Conservation (phyloP, 1,139 yeast species). For the Taiozyma onychis region DNA sequence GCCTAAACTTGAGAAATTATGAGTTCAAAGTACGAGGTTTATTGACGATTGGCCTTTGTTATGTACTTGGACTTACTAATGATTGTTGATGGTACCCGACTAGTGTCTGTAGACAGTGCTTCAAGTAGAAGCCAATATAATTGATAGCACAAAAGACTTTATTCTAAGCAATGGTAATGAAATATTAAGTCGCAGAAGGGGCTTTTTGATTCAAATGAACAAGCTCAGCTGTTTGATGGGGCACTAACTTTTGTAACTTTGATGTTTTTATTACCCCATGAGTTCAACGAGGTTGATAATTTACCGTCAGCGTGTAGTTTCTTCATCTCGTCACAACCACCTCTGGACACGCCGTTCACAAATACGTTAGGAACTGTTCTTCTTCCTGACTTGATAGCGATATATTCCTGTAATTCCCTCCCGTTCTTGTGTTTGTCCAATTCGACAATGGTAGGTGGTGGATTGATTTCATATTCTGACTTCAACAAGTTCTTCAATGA, state of each 20-base stretch:
- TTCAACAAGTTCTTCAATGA: conserved; percentile 60
- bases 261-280: conserved; percentile 61
- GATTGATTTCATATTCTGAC: conserved; percentile 63
- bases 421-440: conserved; percentile 76
- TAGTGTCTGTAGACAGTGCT: too few relatives aligned
- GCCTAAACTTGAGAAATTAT: too few relatives aligned
- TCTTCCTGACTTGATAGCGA: conserved; percentile 54
- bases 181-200: not conserved
- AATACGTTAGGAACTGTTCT: conserved; percentile 69
- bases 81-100: too few relatives aligned
- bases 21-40: too few relatives aligned
- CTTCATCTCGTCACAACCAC: conserved; percentile 77
- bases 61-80: too few relatives aligned
- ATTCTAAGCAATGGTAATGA: not conserved
- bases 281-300: conserved; percentile 41
- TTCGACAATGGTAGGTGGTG: conserved; percentile 71
- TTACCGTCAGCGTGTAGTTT: conserved; percentile 52
- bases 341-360: conserved; percentile 58
- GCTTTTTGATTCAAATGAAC: not conserved
- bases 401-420: conserved; percentile 50
- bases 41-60: too few relatives aligned
- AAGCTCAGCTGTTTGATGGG: conserved; percentile 37
- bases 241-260: conserved; percentile 48
- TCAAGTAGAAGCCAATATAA: too few relatives aligned
- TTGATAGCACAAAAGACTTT: not conserved